These are phyloP conservation scores for Lignosus rhinocerotis DNA, from an alignment of 1,284 basidiomycete genomes.

Conservation along the genomic window DNA sequence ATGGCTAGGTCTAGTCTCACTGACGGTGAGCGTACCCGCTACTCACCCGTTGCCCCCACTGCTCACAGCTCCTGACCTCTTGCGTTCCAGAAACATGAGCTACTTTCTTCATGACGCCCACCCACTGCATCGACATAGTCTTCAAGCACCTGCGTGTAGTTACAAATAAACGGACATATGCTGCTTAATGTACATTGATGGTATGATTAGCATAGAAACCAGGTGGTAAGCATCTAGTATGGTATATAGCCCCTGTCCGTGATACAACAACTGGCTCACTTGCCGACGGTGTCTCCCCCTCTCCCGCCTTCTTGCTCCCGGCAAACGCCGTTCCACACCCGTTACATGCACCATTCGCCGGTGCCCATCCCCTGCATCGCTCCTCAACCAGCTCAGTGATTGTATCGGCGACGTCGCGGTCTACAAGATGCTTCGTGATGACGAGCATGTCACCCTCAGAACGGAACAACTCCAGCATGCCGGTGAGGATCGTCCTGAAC, in stretches of 20 bases:
- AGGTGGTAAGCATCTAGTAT: slow-evolving; percentile 48
- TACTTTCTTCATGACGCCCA: neutral
- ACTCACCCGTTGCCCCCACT: neutral
- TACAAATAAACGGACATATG: slow-evolving; percentile 14
- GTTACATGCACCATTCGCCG: slow-evolving; percentile 27
- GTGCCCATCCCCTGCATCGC: slow-evolving; percentile 32
- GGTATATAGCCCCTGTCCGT: slow-evolving; percentile 62
- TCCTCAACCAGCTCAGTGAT: slow-evolving; percentile 50
- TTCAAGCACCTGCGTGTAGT: slow-evolving; percentile 10
- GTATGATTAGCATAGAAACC: slow-evolving; percentile 26
- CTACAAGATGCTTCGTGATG: slow-evolving; percentile 83
- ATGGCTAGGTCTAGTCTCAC: slow-evolving; percentile 51
- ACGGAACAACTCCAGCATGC: slow-evolving; percentile 94
- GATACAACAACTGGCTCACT: slow-evolving; percentile 49
- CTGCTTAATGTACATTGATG: slow-evolving; percentile 35
- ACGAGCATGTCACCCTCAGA: slow-evolving; percentile 89
- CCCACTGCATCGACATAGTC: neutral
- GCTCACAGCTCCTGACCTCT: neutral
- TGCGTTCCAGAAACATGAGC: neutral
- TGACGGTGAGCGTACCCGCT: slow-evolving; percentile 25
- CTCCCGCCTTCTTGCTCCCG: slow-evolving; percentile 18
- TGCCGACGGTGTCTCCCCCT: slow-evolving; percentile 17
- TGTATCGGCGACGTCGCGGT: slow-evolving; percentile 80
- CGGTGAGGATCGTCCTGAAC: slow-evolving; percentile 86
- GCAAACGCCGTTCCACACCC: slow-evolving; percentile 27